A percentile compares a stretch with the other conserved stretches of the same genome.
These are phyloP conservation scores for Lentithecium fluviatile DNA, from an alignment of 495 filamentous ascomycete species.

Conservation along the genomic window DNA sequence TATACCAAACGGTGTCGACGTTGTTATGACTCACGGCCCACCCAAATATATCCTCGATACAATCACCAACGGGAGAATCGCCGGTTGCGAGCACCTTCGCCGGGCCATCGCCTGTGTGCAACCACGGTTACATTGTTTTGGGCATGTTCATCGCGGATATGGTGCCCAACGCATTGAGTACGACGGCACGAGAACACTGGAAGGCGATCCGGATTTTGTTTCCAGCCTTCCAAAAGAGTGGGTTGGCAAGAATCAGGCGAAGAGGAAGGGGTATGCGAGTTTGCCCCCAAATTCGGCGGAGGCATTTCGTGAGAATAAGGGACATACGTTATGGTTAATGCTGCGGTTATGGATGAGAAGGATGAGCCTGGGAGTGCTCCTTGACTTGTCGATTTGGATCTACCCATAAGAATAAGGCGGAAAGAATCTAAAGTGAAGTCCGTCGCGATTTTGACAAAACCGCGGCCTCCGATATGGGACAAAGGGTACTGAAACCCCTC, in stretches of 20 bases:
- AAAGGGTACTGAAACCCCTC: too few species aligned
- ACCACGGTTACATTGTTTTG: slow-evolving; percentile 59
- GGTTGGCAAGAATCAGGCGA: slow-evolving; percentile 39
- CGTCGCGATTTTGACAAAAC: neutral
- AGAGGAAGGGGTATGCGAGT: slow-evolving; percentile 43
- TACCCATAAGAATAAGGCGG: slow-evolving; percentile 28
- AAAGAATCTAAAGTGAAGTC: too few species aligned
- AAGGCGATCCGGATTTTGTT: neutral
- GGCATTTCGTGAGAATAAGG: slow-evolving; percentile 47
- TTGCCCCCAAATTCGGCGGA: slow-evolving; percentile 38
- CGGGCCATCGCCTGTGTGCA: slow-evolving; percentile 47
- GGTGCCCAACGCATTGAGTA: slow-evolving; percentile 30
- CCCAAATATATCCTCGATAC: slow-evolving; percentile 26
- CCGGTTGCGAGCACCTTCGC: slow-evolving; percentile 26
- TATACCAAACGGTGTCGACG: slow-evolving; percentile 26
- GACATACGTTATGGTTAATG: slow-evolving; percentile 72
- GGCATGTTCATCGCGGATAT: slow-evolving; percentile 56
- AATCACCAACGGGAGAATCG: slow-evolving; percentile 2
- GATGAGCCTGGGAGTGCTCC: slow-evolving; percentile 55
- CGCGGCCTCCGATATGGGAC: neutral
- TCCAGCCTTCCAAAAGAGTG: slow-evolving; percentile 8
- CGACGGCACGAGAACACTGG: neutral
- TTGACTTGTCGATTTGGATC: slow-evolving; percentile 65
- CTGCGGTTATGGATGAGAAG: slow-evolving; percentile 54
- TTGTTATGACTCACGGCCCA: slow-evolving; percentile 36